Percentiles rank a stretch among this genome's conserved stretches.
phyloP scores from a whole-genome alignment of 2,329 filamentous ascomycete genomes.

The Pestalotiopsis sp. region DNA sequence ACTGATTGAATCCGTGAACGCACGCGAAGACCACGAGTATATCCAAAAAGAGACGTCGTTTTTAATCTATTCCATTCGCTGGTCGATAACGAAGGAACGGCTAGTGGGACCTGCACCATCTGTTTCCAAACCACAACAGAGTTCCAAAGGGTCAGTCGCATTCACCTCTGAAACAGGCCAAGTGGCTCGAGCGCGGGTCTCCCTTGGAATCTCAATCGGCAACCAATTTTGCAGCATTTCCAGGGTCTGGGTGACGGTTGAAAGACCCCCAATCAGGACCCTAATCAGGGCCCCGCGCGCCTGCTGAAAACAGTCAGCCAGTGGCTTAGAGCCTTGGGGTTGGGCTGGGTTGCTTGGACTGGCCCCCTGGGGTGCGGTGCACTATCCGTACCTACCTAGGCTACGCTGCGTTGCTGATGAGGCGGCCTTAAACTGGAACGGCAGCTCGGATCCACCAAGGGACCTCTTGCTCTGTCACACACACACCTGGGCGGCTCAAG shows the following conservation, averaged over 20 bases:
- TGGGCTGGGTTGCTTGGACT: background rate
- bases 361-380: too few species aligned
- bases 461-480: background rate
- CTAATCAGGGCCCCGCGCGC: background rate
- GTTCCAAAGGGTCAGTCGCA: background rate
- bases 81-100: background rate
- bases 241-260: background rate
- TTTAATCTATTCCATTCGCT: background rate
- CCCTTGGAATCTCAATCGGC: background rate
- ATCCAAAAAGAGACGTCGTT: background rate
- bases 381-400: too few species aligned
- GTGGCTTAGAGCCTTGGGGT: background rate
- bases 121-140: slow-evolving; percentile 4
- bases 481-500: background rate
- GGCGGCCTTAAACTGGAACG: slow-evolving; percentile 6
- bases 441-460: slow-evolving; percentile 9
- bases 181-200: slow-evolving; percentile 1
- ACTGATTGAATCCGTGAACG: background rate
- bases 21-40: background rate
- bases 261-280: background rate
- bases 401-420: slow-evolving; percentile 4
- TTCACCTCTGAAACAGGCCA: background rate
- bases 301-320: background rate
- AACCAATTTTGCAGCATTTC: background rate
- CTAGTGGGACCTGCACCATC: background rate